Evolutionary conservation across 441 rosid species (phyloP).

Genomic region (Euphorbia schlechtendalii): DNA sequence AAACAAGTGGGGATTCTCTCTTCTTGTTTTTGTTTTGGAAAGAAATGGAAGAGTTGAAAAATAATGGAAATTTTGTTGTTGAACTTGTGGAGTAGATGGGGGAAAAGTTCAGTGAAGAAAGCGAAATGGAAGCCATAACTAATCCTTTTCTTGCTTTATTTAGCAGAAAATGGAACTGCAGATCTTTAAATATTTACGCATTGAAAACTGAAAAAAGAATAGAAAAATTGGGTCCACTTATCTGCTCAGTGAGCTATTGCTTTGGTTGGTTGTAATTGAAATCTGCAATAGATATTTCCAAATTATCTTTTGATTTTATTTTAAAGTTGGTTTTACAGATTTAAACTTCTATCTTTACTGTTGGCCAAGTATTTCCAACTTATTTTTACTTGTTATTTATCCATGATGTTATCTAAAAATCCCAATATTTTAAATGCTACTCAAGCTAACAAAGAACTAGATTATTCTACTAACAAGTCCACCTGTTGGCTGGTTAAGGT

Average conservation of each 20-base stretch:
- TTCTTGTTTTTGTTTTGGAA: constrained; percentile 18
- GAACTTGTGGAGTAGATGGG: constrained; percentile 17
- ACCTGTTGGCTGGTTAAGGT: too few species aligned
- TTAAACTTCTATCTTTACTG: constrained; percentile 4
- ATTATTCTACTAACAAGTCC: too few species aligned
- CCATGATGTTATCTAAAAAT: too few species aligned
- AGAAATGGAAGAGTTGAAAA: constrained; percentile 15
- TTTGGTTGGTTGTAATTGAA: constrained; percentile 29
- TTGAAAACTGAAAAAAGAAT: too few species aligned
- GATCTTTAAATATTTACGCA: neutral
- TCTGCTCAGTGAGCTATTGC: constrained; percentile 13
- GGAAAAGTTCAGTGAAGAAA: constrained; percentile 30
- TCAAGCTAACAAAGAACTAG: too few species aligned
- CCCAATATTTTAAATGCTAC: too few species aligned
- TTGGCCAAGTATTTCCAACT: constrained; percentile 20
- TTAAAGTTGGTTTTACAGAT: constrained; percentile 2
- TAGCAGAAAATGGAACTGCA: constrained; percentile 11
- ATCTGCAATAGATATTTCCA: constrained; percentile 26
- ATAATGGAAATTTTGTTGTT: constrained; percentile 7
- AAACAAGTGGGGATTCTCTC: constrained; percentile 28
- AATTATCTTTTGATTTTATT: neutral
- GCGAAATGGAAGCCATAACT: constrained; percentile 35
- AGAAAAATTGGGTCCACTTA: constrained; percentile 18
- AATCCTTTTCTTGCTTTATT: neutral
- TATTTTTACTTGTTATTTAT: constrained; percentile 16